These are phyloP conservation scores for Fraxinus latifolia DNA, from an alignment of 305 asterid species.

Conservation along the genomic window DNA sequence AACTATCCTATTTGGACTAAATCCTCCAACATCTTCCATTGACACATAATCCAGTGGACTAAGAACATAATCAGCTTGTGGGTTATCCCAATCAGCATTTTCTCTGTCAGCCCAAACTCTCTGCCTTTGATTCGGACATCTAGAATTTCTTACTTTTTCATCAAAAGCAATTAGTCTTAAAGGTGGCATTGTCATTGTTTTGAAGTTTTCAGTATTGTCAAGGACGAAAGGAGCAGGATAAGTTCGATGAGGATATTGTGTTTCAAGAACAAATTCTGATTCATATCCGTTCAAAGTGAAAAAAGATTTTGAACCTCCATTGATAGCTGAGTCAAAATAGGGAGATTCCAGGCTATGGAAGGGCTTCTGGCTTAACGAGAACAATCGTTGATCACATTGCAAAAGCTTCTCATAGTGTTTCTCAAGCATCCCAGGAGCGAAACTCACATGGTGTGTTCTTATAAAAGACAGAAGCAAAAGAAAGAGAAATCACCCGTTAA, in stretches of 20 bases:
- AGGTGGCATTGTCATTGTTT: background rate
- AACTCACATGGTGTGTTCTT: conserved; percentile 50
- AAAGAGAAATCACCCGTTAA: background rate
- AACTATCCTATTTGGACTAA: background rate
- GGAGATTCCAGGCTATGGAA: conserved; percentile 43
- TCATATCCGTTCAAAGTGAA: conserved; percentile 16
- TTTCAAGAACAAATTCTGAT: background rate
- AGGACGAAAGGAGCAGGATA: background rate
- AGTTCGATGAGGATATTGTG: background rate
- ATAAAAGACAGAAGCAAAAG: background rate
- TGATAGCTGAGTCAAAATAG: conserved; percentile 28
- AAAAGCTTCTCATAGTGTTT: conserved; percentile 48
- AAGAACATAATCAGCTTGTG: background rate
- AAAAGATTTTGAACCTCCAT: conserved; percentile 3
- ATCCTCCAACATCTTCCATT: background rate
- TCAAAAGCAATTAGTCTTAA: background rate
- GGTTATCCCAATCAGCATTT: background rate
- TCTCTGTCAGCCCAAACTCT: conserved; percentile 9
- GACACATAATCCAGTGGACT: background rate
- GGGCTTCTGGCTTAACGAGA: conserved; percentile 30
- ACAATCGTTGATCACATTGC: conserved; percentile 37
- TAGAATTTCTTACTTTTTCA: background rate
- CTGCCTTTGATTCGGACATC: background rate
- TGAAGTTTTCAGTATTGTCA: background rate
- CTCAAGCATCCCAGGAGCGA: conserved; percentile 39